Base-by-base conservation (phyloP, 495 filamentous ascomycete genomes). In the Staphylotrichum longicolle region DNA sequence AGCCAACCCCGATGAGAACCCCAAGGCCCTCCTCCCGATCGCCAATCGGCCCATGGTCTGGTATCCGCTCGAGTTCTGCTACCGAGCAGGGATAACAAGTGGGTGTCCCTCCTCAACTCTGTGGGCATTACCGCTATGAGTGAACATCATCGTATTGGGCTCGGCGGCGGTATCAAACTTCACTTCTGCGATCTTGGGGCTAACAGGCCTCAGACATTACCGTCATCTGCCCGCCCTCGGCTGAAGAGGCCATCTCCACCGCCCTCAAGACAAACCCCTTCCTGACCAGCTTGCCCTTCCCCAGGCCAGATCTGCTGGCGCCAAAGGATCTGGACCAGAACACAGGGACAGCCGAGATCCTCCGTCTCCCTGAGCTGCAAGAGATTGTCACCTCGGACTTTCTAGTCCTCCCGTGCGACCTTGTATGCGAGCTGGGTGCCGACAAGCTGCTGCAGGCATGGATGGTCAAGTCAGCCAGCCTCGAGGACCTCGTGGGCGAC, bases 1-100 rank as follows among this genome's bases (percentile, higher is more conserved):
- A 3, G 86, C 90, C 7, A 90, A 89, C 57, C 88, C 93, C 5
- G 88, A 93, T 72, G 91, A 96, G 68, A 87, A 87, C 58, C 93
- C 93, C 4, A 98, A 98, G 76, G 90, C 89, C 51, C 83, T 98
- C 8, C 78, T 98, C 33, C 91, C 92, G 7, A 88, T 98, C 55
- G 94, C 93, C 58, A 98, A 98, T 74, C 81, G 92, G 58, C 93
- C 93, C 0, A 96, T 98, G 94, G 83, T 98, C 40, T 96, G 88
- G 85, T 98, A 96, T 73, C 86, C 91, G 0, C 79, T 98, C 49
- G 91, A 96, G 62, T 97, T 89, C 77, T 96, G 91, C 68, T 89
- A 92, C 71, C 81, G 91, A 15, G 88, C 88, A 71, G 92, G 91
- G 61, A 85, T 96, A 61, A 88, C 87, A 67, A 84, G 90, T 93